A percentile compares a stretch with the other conserved stretches of the same genome.
phyloP scores from a whole-genome alignment of 1,139 yeast genomes.

The Protomyces inouyei region DNA sequence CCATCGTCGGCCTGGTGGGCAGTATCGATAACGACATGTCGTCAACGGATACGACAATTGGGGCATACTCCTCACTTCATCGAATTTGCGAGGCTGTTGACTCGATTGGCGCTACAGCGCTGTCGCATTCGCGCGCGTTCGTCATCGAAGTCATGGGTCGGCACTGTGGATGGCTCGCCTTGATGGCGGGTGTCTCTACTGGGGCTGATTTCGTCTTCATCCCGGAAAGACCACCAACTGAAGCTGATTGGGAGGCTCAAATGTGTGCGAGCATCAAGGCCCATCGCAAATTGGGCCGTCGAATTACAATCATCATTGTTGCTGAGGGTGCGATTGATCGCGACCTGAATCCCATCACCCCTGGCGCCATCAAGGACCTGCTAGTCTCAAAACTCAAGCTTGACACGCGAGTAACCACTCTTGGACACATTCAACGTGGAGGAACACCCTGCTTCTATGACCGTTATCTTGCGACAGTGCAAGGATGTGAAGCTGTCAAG shows the following conservation, averaged over 20 bases:
- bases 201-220: slow-evolving; percentile 91
- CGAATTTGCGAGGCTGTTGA: slow-evolving; percentile 91
- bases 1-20: slow-evolving; percentile 93
- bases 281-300: slow-evolving; percentile 80
- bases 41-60: slow-evolving; percentile 91
- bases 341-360: slow-evolving; percentile 72
- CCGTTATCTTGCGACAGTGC: slow-evolving; percentile 82
- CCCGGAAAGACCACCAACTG: slow-evolving; percentile 77
- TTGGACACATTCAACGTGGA: slow-evolving; percentile 98
- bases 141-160: slow-evolving; percentile 99
- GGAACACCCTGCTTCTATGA: slow-evolving; percentile 96
- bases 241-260: slow-evolving; percentile 63
- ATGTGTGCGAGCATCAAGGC: slow-evolving; percentile 44
- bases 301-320: slow-evolving; percentile 91
- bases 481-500: slow-evolving; percentile 95
- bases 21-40: slow-evolving; percentile 98
- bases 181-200: slow-evolving; percentile 93
- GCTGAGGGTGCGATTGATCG: slow-evolving; percentile 95
- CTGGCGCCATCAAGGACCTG: slow-evolving; percentile 72
- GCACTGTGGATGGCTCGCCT: slow-evolving; percentile 97
- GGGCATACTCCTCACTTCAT: slow-evolving; percentile 89
- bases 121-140: slow-evolving; percentile 94
- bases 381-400: slow-evolving; percentile 69
- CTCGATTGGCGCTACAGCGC: slow-evolving; percentile 93
- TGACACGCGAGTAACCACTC: slow-evolving; percentile 89